A percentile compares a stretch with the other conserved stretches of the same genome.
These are phyloP conservation scores for Fusarium begoniae DNA, from an alignment of 2,329 filamentous ascomycete genomes.

Conservation along the genomic window DNA sequence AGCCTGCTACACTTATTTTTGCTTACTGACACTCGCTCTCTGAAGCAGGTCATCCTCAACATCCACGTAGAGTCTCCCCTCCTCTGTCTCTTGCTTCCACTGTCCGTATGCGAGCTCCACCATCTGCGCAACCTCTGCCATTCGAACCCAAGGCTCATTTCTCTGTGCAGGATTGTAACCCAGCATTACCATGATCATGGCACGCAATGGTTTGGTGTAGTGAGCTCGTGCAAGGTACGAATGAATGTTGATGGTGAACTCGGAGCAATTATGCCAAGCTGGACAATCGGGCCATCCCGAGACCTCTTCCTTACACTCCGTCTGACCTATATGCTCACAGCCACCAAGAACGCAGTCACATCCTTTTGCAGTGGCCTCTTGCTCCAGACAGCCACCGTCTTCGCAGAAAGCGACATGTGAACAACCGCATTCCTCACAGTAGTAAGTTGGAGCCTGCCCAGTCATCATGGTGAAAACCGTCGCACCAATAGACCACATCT, in stretches of 20 bases:
- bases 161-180: conserved; percentile 30
- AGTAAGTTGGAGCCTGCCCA: conserved; percentile 25
- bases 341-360: conserved; percentile 39
- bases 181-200: conserved; percentile 40
- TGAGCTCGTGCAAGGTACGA: conserved; percentile 36
- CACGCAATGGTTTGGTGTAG: conserved; percentile 43
- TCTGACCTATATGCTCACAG: conserved; percentile 21
- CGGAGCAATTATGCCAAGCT: conserved; percentile 29
- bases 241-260: conserved; percentile 45
- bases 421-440: conserved; percentile 33
- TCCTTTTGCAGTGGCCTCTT: conserved; percentile 4
- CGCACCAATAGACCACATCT: conserved; percentile 51
- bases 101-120: conserved; percentile 40
- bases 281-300: conserved; percentile 21
- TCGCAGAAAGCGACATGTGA: conserved; percentile 45
- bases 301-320: conserved; percentile 12
- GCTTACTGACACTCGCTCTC: background rate
- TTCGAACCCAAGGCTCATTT: background rate
- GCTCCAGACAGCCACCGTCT: conserved; percentile 42
- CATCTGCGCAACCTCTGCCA: conserved; percentile 11
- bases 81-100: conserved; percentile 46
- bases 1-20: too few species aligned
- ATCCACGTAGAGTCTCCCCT: conserved; percentile 47
- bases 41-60: conserved; percentile 41
- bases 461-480: conserved; percentile 56